A percentile compares a stretch with the other conserved stretches of the same genome.
These are phyloP conservation scores for Acacia crassicarpa DNA, from an alignment of 306 rosid species.

Conservation along the genomic window DNA sequence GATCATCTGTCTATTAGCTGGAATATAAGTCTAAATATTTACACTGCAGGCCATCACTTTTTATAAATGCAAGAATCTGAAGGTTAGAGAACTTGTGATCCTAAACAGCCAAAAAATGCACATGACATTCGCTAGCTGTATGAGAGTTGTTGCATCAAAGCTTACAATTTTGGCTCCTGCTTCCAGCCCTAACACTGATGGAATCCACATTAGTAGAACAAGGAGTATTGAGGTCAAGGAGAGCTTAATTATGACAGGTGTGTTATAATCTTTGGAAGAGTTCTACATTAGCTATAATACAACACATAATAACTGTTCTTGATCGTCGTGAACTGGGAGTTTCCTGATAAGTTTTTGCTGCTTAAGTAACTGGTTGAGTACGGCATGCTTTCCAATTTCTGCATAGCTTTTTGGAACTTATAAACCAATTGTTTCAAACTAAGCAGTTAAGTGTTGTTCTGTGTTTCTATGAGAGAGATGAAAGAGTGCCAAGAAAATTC, in stretches of 20 bases:
- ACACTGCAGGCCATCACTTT: constrained; percentile 77
- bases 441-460: background rate
- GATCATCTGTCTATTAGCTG: background rate
- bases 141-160: constrained; percentile 59
- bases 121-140: constrained; percentile 67
- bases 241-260: constrained; percentile 70
- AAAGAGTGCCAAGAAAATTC: background rate
- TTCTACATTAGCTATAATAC: constrained; percentile 9
- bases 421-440: background rate
- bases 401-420: background rate
- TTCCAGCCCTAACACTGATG: constrained; percentile 89
- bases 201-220: constrained; percentile 78
- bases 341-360: background rate
- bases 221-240: constrained; percentile 55
- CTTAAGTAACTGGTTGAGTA: constrained; percentile 10
- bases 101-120: constrained; percentile 90
- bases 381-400: background rate
- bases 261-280: constrained; percentile 12
- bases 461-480: background rate
- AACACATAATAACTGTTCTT: background rate
- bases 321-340: constrained; percentile 24
- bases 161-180: constrained; percentile 72
- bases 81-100: constrained; percentile 52
- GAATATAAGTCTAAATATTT: constrained; percentile 32
- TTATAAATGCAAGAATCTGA: constrained; percentile 67